Percentiles rank a stretch among this genome's conserved stretches.
Evolutionary conservation across 2,329 filamentous ascomycete species (phyloP).

Genomic region (Dothidotthia symphoricarpi): DNA sequence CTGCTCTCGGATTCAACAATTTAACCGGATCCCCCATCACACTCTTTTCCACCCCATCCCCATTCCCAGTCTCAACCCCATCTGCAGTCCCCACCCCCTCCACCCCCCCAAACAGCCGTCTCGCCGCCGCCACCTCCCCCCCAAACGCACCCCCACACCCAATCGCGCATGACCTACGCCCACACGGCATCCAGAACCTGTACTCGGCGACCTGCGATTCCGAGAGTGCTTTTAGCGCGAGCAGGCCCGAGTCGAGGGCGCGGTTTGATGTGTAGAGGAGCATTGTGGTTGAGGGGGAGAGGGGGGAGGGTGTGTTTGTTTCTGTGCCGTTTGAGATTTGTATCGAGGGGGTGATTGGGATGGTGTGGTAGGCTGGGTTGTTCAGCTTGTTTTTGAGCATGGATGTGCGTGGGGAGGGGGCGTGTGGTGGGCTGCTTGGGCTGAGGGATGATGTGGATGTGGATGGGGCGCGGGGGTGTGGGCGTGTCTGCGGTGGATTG

Average conservation of each 20-base stretch:
- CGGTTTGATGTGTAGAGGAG: conserved; percentile 35
- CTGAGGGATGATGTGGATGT: conserved; percentile 6
- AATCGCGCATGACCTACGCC: conserved; percentile 29
- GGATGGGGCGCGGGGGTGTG: conserved; percentile 1
- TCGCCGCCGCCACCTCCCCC: conserved; percentile 33
- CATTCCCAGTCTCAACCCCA: not conserved
- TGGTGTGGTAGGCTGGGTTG: conserved; percentile 1
- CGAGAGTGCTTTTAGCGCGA: conserved; percentile 30
- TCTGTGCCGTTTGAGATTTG: conserved; percentile 33
- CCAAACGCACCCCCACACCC: conserved; percentile 29
- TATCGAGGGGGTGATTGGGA: conserved; percentile 12
- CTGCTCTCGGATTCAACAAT: not conserved
- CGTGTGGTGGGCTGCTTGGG: conserved; percentile 15
- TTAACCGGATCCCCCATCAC: not conserved
- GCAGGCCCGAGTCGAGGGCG: conserved; percentile 24
- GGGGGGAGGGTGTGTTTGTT: conserved; percentile 20
- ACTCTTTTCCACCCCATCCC: not conserved
- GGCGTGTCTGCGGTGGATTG: not conserved
- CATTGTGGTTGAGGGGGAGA: conserved; percentile 29
- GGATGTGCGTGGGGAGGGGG: conserved; percentile 23
- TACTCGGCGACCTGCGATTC: conserved; percentile 39
- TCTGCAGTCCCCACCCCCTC: conserved; percentile 16
- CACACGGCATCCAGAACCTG: conserved; percentile 39
- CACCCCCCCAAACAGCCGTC: conserved; percentile 28
- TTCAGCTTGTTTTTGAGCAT: conserved; percentile 27